Evolutionary conservation across 139 green algal genomes (phyloP).

Genomic region (Astrephomene gubernaculifera): DNA sequence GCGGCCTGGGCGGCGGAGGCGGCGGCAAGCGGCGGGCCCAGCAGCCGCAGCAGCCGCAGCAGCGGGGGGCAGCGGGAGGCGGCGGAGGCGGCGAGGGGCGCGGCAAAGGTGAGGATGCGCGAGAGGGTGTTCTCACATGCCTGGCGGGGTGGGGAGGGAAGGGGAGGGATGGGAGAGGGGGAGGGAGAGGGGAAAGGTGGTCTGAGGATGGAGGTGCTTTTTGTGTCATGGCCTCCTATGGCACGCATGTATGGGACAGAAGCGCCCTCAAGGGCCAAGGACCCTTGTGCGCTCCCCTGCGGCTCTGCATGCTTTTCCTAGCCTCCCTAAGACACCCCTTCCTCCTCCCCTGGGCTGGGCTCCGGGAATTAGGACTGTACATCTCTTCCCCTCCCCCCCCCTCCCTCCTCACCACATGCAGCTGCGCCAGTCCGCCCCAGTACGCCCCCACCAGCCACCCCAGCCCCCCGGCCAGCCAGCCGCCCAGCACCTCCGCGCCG

Average conservation of each 20-base stretch:
- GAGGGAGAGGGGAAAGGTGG: too few species aligned
- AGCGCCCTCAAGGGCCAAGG: too few species aligned
- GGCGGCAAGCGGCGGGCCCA: background rate
- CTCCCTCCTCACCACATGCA: background rate
- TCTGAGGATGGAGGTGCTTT: too few species aligned
- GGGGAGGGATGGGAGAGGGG: background rate
- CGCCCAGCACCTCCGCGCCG: background rate
- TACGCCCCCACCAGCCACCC: conserved; percentile 1
- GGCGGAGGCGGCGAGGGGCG: background rate
- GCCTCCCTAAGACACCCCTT: too few species aligned
- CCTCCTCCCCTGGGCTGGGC: too few species aligned
- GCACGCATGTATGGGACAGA: too few species aligned
- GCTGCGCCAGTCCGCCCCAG: conserved; percentile 23
- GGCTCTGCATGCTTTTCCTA: too few species aligned
- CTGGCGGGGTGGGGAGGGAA: background rate
- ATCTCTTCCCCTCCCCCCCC: background rate
- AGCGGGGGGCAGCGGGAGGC: background rate
- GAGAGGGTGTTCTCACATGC: background rate
- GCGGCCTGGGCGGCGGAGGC: background rate
- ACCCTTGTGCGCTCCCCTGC: too few species aligned
- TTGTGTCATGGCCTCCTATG: too few species aligned
- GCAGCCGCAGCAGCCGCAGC: background rate
- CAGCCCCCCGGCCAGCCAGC: background rate
- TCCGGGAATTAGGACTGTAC: too few species aligned
- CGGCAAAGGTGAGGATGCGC: background rate